phyloP scores from a whole-genome alignment of 2,329 filamentous ascomycete genomes.

The Xylaria sp. region DNA sequence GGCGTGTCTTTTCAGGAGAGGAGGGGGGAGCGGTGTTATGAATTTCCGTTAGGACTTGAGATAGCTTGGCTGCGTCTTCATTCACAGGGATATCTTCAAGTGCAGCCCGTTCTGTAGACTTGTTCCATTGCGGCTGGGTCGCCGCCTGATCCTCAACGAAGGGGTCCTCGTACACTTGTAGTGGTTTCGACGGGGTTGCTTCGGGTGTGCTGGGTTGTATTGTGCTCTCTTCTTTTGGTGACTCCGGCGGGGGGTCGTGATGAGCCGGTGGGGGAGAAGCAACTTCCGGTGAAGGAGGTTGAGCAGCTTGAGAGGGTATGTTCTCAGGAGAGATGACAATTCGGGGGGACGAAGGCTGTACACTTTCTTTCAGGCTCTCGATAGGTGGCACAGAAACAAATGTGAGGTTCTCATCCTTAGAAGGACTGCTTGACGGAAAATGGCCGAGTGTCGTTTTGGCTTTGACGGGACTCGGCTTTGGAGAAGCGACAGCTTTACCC shows the following conservation, averaged over 20 bases:
- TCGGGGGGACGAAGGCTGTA: slow-evolving; percentile 38
- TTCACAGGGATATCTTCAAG: slow-evolving; percentile 71
- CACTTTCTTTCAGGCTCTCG: slow-evolving; percentile 51
- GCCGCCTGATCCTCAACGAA: slow-evolving; percentile 61
- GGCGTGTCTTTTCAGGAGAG: slow-evolving; percentile 65
- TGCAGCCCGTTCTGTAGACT: slow-evolving; percentile 56
- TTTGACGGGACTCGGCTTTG: slow-evolving; percentile 56
- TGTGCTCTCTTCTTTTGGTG: slow-evolving; percentile 32
- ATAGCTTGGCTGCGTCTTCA: slow-evolving; percentile 59
- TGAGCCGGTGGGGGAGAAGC: slow-evolving; percentile 50
- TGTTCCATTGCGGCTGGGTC: slow-evolving; percentile 58
- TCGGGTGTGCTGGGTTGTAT: slow-evolving; percentile 36
- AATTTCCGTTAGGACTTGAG: slow-evolving; percentile 39
- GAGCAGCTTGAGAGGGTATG: slow-evolving; percentile 44
- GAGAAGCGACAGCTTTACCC: slow-evolving; percentile 54
- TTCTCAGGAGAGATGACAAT: slow-evolving; percentile 52
- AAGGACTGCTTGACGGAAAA: slow-evolving; percentile 55
- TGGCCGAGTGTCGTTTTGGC: slow-evolving; percentile 48
- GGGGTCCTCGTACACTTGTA: slow-evolving; percentile 73
- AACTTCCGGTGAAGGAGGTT: slow-evolving; percentile 38
- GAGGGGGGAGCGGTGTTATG: slow-evolving; percentile 41
- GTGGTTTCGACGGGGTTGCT: slow-evolving; percentile 51
- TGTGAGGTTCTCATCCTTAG: slow-evolving; percentile 64
- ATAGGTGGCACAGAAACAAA: slow-evolving; percentile 61
- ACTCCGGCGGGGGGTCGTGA: slow-evolving; percentile 49